Evolutionary conservation across 768 basidiomycete species (phyloP).

Genomic region (Agaricus sinodeliciosus): DNA sequence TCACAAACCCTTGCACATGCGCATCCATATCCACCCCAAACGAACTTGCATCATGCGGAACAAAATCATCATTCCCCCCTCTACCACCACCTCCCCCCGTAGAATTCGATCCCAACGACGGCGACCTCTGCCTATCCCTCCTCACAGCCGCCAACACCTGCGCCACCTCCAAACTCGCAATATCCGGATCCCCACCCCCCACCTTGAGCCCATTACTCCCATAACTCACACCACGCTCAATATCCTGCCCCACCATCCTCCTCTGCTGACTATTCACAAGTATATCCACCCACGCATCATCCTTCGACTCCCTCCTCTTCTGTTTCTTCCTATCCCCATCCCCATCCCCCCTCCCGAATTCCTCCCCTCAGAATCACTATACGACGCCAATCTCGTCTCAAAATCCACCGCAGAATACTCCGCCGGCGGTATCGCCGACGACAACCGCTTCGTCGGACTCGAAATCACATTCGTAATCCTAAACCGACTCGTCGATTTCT

Average conservation of each 20-base stretch:
- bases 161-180: slow-evolving; percentile 68
- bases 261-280: slow-evolving; percentile 55
- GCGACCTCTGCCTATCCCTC: slow-evolving; percentile 24
- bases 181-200: slow-evolving; percentile 51
- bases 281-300: slow-evolving; percentile 89
- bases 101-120: slow-evolving; percentile 19
- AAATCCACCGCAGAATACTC: slow-evolving; percentile 81
- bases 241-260: slow-evolving; percentile 52
- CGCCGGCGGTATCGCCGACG: slow-evolving; percentile 45
- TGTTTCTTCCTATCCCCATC: slow-evolving; percentile 18
- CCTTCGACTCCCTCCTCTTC: slow-evolving; percentile 41
- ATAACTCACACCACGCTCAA: slow-evolving; percentile 18
- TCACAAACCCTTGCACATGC: slow-evolving; percentile 45
- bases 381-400: slow-evolving; percentile 71
- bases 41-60: slow-evolving; percentile 18
- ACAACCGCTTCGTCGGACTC: slow-evolving; percentile 40
- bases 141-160: slow-evolving; percentile 56
- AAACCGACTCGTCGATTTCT: slow-evolving; percentile 43
- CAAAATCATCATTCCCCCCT: slow-evolving; percentile 22
- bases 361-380: slow-evolving; percentile 31
- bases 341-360: background rate
- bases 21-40: slow-evolving; percentile 29
- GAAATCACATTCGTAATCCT: slow-evolving; percentile 46
- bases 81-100: slow-evolving; percentile 27
- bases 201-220: slow-evolving; percentile 12